phyloP scores from a whole-genome alignment of 139 green algal genomes.

The Auxenochlorella pyrenoidosa region DNA sequence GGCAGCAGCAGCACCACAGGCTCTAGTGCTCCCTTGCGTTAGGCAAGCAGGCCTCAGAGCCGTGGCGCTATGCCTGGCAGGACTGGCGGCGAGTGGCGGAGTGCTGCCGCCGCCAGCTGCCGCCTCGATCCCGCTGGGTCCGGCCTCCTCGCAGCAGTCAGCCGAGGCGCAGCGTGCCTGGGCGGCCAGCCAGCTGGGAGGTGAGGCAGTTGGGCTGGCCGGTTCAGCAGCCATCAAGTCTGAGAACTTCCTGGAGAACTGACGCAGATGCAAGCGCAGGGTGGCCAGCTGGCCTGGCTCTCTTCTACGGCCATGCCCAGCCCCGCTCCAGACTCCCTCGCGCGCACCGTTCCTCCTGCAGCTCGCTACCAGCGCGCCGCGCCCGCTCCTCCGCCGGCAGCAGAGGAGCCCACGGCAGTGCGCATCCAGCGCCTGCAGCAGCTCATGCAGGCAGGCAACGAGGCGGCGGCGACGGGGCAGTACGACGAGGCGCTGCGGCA shows the following conservation, averaged over 20 bases:
- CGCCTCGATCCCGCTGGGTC: not conserved
- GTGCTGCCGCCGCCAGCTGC: conserved; percentile 1
- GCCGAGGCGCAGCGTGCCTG: not conserved
- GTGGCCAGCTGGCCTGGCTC: too few species aligned
- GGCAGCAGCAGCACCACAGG: not conserved
- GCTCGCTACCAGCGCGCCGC: not conserved
- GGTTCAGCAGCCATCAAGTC: not conserved
- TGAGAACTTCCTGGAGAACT: too few species aligned
- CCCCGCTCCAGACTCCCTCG: too few species aligned
- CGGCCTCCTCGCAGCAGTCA: not conserved
- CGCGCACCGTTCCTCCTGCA: too few species aligned
- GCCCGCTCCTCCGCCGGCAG: not conserved
- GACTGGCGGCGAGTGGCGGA: not conserved
- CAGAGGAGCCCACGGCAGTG: not conserved
- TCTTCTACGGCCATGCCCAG: too few species aligned
- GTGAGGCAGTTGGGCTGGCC: not conserved
- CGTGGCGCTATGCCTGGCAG: not conserved
- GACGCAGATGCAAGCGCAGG: too few species aligned
- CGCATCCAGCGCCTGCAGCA: conserved; percentile 5
- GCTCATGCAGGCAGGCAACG: not conserved
- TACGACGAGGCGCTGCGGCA: conserved; percentile 3
- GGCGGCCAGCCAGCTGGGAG: conserved; percentile 14
- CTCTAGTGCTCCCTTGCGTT: not conserved
- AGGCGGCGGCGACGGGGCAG: not conserved
- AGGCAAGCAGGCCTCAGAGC: not conserved